These are phyloP conservation scores for Eucalyptus dawsonii DNA, from an alignment of 345 rosid species.

Conservation along the genomic window DNA sequence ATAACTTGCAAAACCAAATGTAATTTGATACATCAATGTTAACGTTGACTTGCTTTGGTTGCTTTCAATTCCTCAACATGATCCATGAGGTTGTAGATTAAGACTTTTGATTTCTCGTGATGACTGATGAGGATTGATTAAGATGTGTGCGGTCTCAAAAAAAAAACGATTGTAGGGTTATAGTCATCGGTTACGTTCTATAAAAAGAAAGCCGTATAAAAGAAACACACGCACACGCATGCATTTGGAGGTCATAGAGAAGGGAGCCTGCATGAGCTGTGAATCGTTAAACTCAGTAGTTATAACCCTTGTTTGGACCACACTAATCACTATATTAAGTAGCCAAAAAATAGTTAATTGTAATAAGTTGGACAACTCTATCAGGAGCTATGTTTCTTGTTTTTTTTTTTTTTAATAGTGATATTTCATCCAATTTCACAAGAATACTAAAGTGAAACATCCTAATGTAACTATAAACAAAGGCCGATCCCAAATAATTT, in stretches of 20 bases:
- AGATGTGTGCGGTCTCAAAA: background rate
- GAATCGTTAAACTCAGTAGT: background rate
- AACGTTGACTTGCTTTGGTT: background rate
- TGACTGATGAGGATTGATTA: background rate
- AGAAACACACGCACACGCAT: background rate
- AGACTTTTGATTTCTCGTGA: background rate
- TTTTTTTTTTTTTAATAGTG: too few relatives aligned
- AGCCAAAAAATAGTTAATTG: background rate
- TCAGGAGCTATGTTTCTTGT: background rate
- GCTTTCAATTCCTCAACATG: background rate
- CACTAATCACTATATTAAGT: background rate
- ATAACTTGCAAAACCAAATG: background rate
- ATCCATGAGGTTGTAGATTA: background rate
- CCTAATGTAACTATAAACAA: too few relatives aligned
- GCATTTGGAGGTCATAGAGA: background rate
- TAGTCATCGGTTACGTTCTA: background rate
- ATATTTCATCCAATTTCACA: too few relatives aligned
- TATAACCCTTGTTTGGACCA: background rate
- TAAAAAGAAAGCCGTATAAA: background rate
- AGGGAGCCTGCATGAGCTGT: background rate
- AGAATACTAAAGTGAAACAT: too few relatives aligned
- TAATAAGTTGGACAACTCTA: background rate
- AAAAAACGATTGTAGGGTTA: background rate
- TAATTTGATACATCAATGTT: background rate
- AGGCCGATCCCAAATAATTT: too few relatives aligned